Evolutionary conservation across 495 filamentous ascomycete species (phyloP), one percentile per base, ranked within the genome.

Genomic region (Podospora conica): DNA sequence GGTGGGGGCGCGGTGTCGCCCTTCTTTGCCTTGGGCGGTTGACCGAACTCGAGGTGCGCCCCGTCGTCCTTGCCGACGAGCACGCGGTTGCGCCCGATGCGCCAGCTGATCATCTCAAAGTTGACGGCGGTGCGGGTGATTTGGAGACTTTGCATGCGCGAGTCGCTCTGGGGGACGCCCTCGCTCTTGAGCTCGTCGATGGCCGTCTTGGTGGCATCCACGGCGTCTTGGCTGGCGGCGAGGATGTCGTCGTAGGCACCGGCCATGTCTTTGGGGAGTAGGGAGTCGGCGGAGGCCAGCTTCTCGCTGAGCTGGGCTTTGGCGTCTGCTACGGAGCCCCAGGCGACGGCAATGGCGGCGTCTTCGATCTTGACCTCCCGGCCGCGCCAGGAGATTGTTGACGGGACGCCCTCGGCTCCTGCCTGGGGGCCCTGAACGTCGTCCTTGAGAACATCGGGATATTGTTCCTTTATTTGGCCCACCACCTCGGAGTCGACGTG

Each of bases 101-200:
- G 85, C 96, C 94, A 98, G 72, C 91, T 91, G 57, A 99, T 87
- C 75, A 97, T 84, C 68, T 88, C 89, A 73, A 94, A 98, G 75
- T 96, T 96, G 27, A 97, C 91, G 1, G 93, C 91, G 0, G 96
- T 96, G 22, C 90, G 88, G 7, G 93, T 96, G 65, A 98, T 90
- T 60, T 96, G 93, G 54, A 99, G 81, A 65, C 91, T 88, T 77
- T 99, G 96, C 89, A 98, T 90, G 55, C 92, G 85, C 59, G 84
- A 83, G 71, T 99, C 95, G 61, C 91, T 86, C 71, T 90, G 89
- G n/a, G 88, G 83, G 27, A 96, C 87, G 1, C 91, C 90, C 70
- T 98, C 96, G 66, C 81, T 85, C 55, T 84, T 83, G 27, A 96
- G 81, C 72, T 97, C 95, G 65, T 98, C 95, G 68, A 98, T 94